Percentiles rank a stretch among this genome's conserved stretches.
Conservation (phyloP, 169 alveolate species). For the Besnoitia besnoiti region DNA sequence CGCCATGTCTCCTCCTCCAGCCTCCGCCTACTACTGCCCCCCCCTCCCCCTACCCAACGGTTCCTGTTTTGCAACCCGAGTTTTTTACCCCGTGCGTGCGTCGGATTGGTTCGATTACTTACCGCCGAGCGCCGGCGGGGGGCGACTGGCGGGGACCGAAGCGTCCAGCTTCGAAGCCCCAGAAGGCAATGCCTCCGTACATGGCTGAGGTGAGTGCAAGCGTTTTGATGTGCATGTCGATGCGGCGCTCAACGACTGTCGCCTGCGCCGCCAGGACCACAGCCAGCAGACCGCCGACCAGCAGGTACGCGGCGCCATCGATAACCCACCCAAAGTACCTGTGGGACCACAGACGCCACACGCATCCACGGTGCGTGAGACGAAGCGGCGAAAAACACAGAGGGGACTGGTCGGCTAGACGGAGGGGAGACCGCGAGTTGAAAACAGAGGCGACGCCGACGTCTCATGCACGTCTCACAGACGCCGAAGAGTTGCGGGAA, state of each 20-base stretch:
- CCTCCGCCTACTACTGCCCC: too few species aligned
- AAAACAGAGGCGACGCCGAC: background rate
- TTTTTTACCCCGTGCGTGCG: too few species aligned
- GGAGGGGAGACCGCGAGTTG: background rate
- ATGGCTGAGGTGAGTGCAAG: background rate
- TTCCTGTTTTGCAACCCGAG: too few species aligned
- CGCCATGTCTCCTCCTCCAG: too few species aligned
- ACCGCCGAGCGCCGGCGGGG: background rate
- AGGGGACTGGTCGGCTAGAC: background rate
- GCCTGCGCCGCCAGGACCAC: background rate
- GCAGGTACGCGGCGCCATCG: constrained; percentile 7
- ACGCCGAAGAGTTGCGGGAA: background rate
- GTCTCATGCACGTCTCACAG: background rate
- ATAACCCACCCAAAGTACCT: constrained; percentile 16
- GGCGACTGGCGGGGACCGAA: background rate
- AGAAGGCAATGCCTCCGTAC: constrained; percentile 30
- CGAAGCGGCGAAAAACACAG: background rate
- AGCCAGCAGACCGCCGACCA: background rate
- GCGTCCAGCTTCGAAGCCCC: constrained; percentile 18
- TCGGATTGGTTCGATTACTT: too few species aligned
- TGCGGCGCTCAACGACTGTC: constrained; percentile 12
- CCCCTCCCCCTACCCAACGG: too few species aligned
- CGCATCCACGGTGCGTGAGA: too few species aligned
- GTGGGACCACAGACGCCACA: background rate
- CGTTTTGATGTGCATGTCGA: constrained; percentile 13